These are phyloP conservation scores for Orbilia blumenaviensis DNA, from an alignment of 2,329 filamentous ascomycete species.

Conservation along the genomic window DNA sequence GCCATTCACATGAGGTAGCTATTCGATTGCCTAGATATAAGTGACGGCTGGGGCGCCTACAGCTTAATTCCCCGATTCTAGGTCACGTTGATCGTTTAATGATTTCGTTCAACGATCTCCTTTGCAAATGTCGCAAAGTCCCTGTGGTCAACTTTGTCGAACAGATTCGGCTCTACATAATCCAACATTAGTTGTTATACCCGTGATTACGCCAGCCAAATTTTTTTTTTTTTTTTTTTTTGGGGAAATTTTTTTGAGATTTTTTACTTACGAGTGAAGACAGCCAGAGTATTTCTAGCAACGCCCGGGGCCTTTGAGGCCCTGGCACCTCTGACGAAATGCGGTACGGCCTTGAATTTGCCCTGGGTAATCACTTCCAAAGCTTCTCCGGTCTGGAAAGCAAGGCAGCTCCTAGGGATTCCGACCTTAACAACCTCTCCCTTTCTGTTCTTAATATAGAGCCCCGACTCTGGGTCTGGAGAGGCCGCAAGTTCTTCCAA, in stretches of 20 bases:
- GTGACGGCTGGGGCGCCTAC: slow-evolving; percentile 13
- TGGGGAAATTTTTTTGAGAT: neutral
- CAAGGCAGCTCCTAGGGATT: slow-evolving; percentile 89
- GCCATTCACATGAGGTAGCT: slow-evolving; percentile 13
- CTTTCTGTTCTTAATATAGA: slow-evolving; percentile 91
- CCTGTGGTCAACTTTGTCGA: slow-evolving; percentile 76
- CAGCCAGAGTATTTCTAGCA: slow-evolving; percentile 87
- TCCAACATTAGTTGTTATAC: neutral
- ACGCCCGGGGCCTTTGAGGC: slow-evolving; percentile 66
- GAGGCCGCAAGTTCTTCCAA: slow-evolving; percentile 77
- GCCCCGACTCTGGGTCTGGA: slow-evolving; percentile 82
- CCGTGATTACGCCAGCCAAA: neutral
- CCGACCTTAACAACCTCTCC: slow-evolving; percentile 87
- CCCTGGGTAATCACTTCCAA: slow-evolving; percentile 91
- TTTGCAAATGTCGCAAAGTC: slow-evolving; percentile 79
- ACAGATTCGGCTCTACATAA: slow-evolving; percentile 78
- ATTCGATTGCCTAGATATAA: slow-evolving; percentile 1
- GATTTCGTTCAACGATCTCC: slow-evolving; percentile 64
- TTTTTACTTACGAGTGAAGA: slow-evolving; percentile 75
- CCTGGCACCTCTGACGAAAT: slow-evolving; percentile 85
- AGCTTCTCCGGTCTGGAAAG: slow-evolving; percentile 94
- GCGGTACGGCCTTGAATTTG: slow-evolving; percentile 90
- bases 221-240: too few species aligned
- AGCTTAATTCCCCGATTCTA: slow-evolving; percentile 2
- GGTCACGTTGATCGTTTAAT: slow-evolving; percentile 11